Base-by-base conservation (phyloP, 495 filamentous ascomycete species). In the Penicillium robsamsonii region DNA sequence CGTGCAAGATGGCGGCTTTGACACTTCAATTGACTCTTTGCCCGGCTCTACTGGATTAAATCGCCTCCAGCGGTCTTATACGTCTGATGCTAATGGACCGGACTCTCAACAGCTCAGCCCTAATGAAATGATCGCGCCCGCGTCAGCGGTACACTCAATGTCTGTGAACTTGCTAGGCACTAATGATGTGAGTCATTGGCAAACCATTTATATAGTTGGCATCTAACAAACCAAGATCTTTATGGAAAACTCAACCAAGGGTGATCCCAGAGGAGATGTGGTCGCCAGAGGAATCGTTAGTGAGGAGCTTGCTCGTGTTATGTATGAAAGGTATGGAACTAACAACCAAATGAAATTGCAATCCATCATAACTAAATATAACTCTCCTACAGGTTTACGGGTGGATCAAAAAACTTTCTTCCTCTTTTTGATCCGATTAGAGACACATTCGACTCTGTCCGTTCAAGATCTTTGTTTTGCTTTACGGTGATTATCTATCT, bases 401-500 rank as follows among this genome's bases (percentile, higher is more conserved):
- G 59, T 5, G 70, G 72, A 7, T 75, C 71, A 42, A 76, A 74
- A 35, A 75, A 76, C 52, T 76, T 67, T 37, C 53, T 76, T 2
- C 62, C 65, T 29, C 62, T 76, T 3, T 76, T 76, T 30, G 74
- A 76, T 41, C 74, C 74, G 9, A 75, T 76, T 33, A 68, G 74
- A 29, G 74, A 76, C 38, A 76, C 74, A 24, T 76, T 76, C 24
- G 74, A 76, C 49, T 76, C 74, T 5, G 69, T 76, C 42, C 67
- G 74, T 6, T 74, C 71, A 42, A 71, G 74, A 12, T 76, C 74
- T 1, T 56, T 76, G 25, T 76, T 76, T 30, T 76, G 74, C 51
- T 76, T 76, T 31, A 73, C 74, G 0, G 74, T 76, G 2, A 75
- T 76, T 9, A 70, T 76, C 24, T 76, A 75, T 44, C 59, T 76